Base-by-base conservation (phyloP, 2,329 filamentous ascomycete species). In the Coniochaeta prunicola region DNA sequence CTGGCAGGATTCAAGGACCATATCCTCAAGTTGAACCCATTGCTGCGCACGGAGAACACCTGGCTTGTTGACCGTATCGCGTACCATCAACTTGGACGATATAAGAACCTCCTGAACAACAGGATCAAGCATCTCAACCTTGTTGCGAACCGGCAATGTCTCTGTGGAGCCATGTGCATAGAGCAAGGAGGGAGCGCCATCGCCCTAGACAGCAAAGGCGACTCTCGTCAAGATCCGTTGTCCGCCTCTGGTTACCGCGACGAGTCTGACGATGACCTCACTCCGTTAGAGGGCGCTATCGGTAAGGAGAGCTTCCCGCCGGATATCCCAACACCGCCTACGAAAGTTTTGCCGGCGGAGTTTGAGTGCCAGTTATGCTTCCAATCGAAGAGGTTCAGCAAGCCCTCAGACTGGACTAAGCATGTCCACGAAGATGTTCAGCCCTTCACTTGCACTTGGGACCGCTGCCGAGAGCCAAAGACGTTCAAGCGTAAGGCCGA, bases 341-440 rank as follows among this genome's bases (percentile, higher is more conserved):
- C 91, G 2, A 81, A 78, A 59, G 82, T 83, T 17, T 80, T 97
- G 7, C 92, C 92, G 0, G 91, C 92, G 3, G 87, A 93, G 68
- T 93, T 96, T 61, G 92, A 97, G 75, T 97, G 92, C 65, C 88
- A 89, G 38, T 77, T 96, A 24, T 96, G 92, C 74, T 96, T 91
- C 76, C 85, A 87, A 65, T 82, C 86, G 57, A 96, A 94, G 77
- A 91, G 86, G 66, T 92, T 94, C 66, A 84, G 87, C 66, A 96
- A 96, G 71, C 92, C 92, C 17, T 96, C 92, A 0, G 92, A 97
- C 72, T 97, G 92, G 92, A 96, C 92, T 1, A 96, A 97, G 71
- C 92, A 97, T 68, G 90, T 97, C 0, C 91, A 96, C 66, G 92
- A 96, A 73, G 92, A 97, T 69, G 85, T 96, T 1, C 90, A 94